Base-by-base conservation (phyloP, 2,329 filamentous ascomycete species). In the Calonectria multiphialidica region DNA sequence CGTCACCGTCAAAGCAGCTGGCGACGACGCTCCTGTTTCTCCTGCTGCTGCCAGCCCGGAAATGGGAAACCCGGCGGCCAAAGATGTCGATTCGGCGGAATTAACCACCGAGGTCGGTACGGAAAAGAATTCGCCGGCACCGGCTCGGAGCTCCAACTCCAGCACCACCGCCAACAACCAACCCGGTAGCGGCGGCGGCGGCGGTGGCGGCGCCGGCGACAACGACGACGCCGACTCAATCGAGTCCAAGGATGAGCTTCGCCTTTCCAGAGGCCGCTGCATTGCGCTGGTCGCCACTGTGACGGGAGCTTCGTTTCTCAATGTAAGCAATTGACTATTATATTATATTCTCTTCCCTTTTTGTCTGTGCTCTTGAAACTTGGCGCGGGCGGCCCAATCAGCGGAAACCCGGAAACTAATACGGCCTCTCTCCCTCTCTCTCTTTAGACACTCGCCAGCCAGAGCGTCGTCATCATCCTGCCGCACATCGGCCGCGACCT, bases 401-500 rank as follows among this genome's bases (percentile, higher is more conserved):
- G 13, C 9, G 33, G 35, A 37, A n/a, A 23, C 23, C 18, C 15
- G 28, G 8, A 16, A 13, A 37, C 64, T 66, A 47, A 71, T 64
- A 44, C 50, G 40, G 6, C 7, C 12, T 45, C 21, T 16, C n/a
- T 9, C n/a, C 10, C 28, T 8, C 5, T 8, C 28, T 8, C 28
- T 18, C 33, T 25, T 7, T 6, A 80, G 79, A 80, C 78, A 7
- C 78, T 80, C 59, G 70, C 79, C n/a, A 75, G 77, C 40, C 79
- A 80, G 25, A 80, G 76, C 30, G 79, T 80, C 37, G 77, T 80
- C 63, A 80, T 75, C 33, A 76, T 78, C 83, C 79, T 93, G 18
- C 91, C 91, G 0, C 88, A 87, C n/a, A 92, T 93, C 40, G 89
- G 90, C 44, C 77, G 83, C 30, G 88, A 88, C 13, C 84, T 93